Percentiles rank a stretch among this genome's conserved stretches.
Conservation (phyloP, 78 protist species). For the Cavenderia fasciculata region DNA sequence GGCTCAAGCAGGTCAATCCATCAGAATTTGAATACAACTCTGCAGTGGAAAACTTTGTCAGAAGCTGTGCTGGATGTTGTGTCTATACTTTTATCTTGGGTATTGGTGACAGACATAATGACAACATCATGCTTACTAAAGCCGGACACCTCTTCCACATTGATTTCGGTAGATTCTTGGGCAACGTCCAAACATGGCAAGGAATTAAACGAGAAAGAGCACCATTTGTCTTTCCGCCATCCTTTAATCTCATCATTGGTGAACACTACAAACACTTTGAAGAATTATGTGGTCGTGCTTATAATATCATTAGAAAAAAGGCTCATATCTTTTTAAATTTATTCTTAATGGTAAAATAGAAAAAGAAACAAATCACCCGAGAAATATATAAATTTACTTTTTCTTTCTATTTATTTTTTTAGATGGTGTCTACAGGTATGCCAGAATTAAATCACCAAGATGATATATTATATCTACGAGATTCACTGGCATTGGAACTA, state of each 20-base stretch:
- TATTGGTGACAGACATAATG: constrained; percentile 94
- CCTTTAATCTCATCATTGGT: constrained; percentile 84
- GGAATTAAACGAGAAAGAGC: constrained; percentile 94
- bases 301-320: constrained; percentile 83
- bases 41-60: constrained; percentile 82
- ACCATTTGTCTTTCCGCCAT: constrained; percentile 92
- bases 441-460: constrained; percentile 89
- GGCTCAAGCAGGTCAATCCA: constrained; percentile 83
- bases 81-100: constrained; percentile 94
- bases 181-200: constrained; percentile 83
- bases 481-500: constrained; percentile 68
- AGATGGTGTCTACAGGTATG: constrained; percentile 95
- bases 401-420: no score
- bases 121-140: constrained; percentile 80
- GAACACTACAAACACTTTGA: constrained; percentile 79
- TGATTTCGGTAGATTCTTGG: constrained; percentile 94
- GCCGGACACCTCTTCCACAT: constrained; percentile 94
- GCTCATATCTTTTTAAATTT: constrained; percentile 87
- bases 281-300: constrained; percentile 89
- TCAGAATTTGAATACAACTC: constrained; percentile 2
- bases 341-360: constrained; percentile 80
- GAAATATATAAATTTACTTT: no score
- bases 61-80: constrained; percentile 93
- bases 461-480: constrained; percentile 86
- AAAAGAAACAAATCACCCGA: no score